Evolutionary conservation across 148 eudicot species (phyloP), one percentile per base, ranked within the genome.

Genomic region (Pharnaceum exiguum): DNA sequence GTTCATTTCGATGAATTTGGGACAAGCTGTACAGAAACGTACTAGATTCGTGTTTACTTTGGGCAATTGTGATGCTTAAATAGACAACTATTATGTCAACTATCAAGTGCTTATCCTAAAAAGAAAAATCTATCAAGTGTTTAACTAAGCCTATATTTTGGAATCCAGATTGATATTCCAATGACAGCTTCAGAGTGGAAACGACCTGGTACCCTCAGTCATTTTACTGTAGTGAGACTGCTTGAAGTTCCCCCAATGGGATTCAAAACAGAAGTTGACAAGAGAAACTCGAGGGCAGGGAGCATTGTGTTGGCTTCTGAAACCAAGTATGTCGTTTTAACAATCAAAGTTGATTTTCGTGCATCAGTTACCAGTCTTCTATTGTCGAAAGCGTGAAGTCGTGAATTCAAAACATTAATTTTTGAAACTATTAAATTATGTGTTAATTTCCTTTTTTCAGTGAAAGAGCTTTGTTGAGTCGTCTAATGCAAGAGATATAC

Each of bases 241-340:
- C 88, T 84, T 75, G 96, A 86, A n/a, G 98, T 86, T 57, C 83
- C 71, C 69, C 99, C 99, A 4, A 68, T 82, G 76, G 87, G 95
- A 65, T 94, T 89, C 69, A 57, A 75, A 3, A 86, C 71, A 68
- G 89, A 94, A 73, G 84, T 67, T 47, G 54, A 60, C 5, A 91
- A 82, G 54, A 86, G 63, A 66, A 94, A 94, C 75, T 51, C 77
- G 39, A 84, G 77, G 62, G 86, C 90, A 27, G 81, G 89, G 57
- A 65, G 78, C 66, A 74, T 77, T 45, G 72, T 86, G 33, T 68
- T 83, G 58, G 71, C 74, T 66, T 67, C 27, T 72, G 99, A 82
- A 73, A 79, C 85, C 89, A 89, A 95, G 99, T 67, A 74, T 36
- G 83, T 45, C 26, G 47, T 37, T 3, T 30, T 29, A 9, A 35